A percentile compares a stretch with the other conserved stretches of the same genome.
These are phyloP conservation scores for Taxillus chinensis DNA, from an alignment of 164 flowering plant genomes.

Conservation along the genomic window DNA sequence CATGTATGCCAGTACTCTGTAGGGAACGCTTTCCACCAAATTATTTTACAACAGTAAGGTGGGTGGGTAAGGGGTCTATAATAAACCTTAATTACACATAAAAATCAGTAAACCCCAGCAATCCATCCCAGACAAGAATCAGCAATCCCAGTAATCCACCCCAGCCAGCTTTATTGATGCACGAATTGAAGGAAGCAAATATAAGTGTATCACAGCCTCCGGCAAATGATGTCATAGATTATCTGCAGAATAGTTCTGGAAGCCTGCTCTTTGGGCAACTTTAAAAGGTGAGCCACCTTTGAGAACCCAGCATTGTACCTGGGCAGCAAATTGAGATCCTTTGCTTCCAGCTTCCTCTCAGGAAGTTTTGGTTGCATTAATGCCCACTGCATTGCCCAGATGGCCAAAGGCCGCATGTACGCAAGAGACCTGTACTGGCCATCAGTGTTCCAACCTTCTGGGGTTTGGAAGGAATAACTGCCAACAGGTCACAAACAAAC, in stretches of 20 bases:
- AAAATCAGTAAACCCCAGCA: no score
- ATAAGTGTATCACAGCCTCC: conserved; percentile 20
- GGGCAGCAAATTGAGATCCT: conserved; percentile 12
- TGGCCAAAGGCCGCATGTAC: conserved; percentile 88
- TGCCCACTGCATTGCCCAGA: conserved; percentile 98
- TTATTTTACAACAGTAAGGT: no score
- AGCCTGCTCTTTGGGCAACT: conserved; percentile 39
- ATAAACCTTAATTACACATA: no score
- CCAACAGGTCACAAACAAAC: neutral
- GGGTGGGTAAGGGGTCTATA: no score
- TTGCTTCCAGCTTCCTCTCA: conserved; percentile 15
- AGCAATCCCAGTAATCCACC: no score
- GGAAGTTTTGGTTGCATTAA: conserved; percentile 34
- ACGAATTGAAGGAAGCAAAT: no score
- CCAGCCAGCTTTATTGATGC: no score
- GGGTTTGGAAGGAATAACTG: conserved; percentile 85
- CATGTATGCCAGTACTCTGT: no score
- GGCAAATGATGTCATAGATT: conserved; percentile 58
- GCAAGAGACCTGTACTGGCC: conserved; percentile 55
- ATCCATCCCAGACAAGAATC: no score
- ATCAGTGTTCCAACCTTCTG: conserved; percentile 67
- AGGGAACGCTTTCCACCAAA: no score
- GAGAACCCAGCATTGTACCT: conserved; percentile 45
- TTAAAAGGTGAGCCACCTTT: conserved; percentile 62
- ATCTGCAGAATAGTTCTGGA: conserved; percentile 36